Evolutionary conservation across 2,329 filamentous ascomycete species (phyloP).

Genomic region (Colletotrichum limetticola): DNA sequence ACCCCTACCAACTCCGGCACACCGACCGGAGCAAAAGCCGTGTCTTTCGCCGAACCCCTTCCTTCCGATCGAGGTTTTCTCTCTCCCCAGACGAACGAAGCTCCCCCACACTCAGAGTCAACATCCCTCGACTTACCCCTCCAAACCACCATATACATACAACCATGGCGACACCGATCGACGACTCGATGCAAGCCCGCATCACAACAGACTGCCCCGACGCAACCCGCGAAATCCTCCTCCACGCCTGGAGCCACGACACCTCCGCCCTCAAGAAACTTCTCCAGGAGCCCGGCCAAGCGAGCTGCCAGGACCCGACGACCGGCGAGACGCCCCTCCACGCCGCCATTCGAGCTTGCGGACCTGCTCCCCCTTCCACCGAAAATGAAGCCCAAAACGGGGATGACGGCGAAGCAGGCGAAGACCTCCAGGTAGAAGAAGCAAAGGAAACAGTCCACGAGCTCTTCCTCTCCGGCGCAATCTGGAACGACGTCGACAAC

Average conservation of each 20-base stretch:
- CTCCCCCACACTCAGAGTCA: too few relatives aligned
- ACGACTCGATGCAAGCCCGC: slow-evolving; percentile 64
- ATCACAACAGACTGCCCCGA: slow-evolving; percentile 64
- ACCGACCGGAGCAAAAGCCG: slow-evolving; percentile 26
- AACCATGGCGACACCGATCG: slow-evolving; percentile 43
- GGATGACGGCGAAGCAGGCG: slow-evolving; percentile 45
- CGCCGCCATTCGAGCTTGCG: slow-evolving; percentile 85
- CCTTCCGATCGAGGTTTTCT: neutral
- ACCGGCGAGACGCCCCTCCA: slow-evolving; percentile 91
- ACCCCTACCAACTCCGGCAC: neutral
- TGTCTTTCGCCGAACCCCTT: neutral
- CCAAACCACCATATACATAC: neutral
- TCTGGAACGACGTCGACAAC: slow-evolving; percentile 95
- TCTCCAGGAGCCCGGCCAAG: slow-evolving; percentile 69
- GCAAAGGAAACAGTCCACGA: slow-evolving; percentile 77
- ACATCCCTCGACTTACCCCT: slow-evolving; percentile 5
- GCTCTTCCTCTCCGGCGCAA: slow-evolving; percentile 87
- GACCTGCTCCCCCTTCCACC: slow-evolving; percentile 44
- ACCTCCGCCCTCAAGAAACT: slow-evolving; percentile 74
- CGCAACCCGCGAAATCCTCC: slow-evolving; percentile 61
- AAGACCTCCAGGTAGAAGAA: slow-evolving; percentile 59
- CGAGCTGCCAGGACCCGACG: slow-evolving; percentile 84
- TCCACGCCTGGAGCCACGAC: slow-evolving; percentile 70
- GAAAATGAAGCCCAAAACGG: slow-evolving; percentile 33
- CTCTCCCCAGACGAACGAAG: neutral